Evolutionary conservation across 73 alveolate species (phyloP), one percentile per base, ranked within the genome.

Genomic region (Symbiodinium natans): DNA sequence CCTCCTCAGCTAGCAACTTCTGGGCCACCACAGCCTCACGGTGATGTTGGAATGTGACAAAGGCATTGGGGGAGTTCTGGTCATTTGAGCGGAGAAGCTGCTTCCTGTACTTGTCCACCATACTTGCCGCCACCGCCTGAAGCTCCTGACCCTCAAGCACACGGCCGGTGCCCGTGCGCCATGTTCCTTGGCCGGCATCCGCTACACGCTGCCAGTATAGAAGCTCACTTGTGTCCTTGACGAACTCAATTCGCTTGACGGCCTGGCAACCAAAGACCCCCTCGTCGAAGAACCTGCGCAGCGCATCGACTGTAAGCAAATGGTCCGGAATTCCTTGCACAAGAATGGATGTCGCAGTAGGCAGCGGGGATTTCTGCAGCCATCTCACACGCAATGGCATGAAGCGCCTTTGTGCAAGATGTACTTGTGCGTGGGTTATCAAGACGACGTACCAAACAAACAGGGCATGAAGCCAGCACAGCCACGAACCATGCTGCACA

Each of bases 381-480:
- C 98, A 92, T 41, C 97, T 23, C 97, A 90, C 41, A 54, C 97
- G 74, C 80, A 90, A 31, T 5, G 97, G 97, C 75, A 73, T 31
- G 39, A 90, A 92, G 42, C 33, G 11, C 48, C 82, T 77, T 46
- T 92, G 98, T 11, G 98, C 92, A 21, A 77, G 84, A 34, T 92
- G 98, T 17, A 92, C 83, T 25, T 92, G 92, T 8, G 54, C 74
- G 34, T 92, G 92, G 36, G 82, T 77, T 25, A 80, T 73, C 29
- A 92, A 31, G 38, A 48, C 98, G 41, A 92, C 98, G 23, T 77
- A 80, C 98, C 98, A 92, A 42, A 92, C 98, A 71, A 92, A 41
- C 36, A 92, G 43, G 92, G 92, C 98, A 74, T 92, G 98, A 7
- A 92, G 83, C 98, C 98, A 92, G 36, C 92, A 92, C 63, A 92